Evolutionary conservation across 2,329 filamentous ascomycete genomes (phyloP).

Genomic region (Elsinoe perseae): DNA sequence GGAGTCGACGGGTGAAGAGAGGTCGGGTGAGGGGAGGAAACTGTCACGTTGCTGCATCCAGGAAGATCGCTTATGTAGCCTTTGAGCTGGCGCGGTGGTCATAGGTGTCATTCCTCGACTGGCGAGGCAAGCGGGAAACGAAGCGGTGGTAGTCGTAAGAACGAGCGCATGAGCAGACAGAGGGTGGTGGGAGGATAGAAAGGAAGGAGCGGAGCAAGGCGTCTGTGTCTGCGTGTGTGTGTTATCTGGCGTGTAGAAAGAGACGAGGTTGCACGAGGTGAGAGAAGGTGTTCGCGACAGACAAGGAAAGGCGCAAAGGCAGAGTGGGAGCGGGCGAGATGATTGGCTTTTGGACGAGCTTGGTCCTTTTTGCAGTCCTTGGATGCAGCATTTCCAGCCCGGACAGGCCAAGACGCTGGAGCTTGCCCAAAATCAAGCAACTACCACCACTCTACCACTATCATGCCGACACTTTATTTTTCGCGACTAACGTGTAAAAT

Average conservation of each 20-base stretch:
- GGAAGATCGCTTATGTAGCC: conserved; percentile 17
- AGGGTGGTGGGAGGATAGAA: neutral
- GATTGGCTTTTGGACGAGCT: neutral
- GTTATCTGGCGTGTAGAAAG: conserved; percentile 5
- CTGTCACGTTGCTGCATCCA: conserved; percentile 16
- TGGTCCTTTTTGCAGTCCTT: neutral
- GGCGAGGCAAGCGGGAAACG: neutral
- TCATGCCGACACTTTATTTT: neutral
- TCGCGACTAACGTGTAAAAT: neutral
- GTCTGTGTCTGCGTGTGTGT: too few species aligned
- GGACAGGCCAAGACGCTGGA: neutral
- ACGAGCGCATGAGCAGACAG: conserved; percentile 8
- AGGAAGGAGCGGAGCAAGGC: too few species aligned
- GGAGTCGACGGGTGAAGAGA: conserved; percentile 2
- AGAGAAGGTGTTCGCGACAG: conserved; percentile 12
- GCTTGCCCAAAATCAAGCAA: neutral
- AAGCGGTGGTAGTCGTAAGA: neutral
- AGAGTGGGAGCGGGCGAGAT: neutral
- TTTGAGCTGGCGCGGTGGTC: conserved; percentile 14
- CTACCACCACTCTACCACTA: neutral
- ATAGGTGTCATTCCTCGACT: conserved; percentile 14
- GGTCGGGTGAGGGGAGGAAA: conserved; percentile 15
- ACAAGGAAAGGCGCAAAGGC: neutral
- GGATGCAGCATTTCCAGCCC: too few species aligned
- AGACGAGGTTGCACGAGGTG: conserved; percentile 11